phyloP scores from a whole-genome alignment of 257 asterid species.

The Misopates orontium region DNA sequence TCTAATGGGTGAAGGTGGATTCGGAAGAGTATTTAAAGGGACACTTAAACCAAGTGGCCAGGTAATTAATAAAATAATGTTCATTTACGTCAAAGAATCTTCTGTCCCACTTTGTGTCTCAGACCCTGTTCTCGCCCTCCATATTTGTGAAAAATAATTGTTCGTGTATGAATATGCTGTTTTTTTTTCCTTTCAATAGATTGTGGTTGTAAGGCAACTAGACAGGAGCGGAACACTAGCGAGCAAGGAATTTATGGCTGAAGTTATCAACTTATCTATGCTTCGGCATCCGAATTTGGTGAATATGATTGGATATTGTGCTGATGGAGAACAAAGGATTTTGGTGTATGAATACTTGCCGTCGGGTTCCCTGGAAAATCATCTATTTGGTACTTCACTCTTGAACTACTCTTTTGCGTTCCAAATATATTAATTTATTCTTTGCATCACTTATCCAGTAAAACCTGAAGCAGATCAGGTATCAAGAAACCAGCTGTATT shows the following conservation, averaged over 20 bases:
- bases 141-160: too few relatives aligned
- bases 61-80: constrained; percentile 38
- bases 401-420: too few relatives aligned
- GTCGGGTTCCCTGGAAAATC: constrained; percentile 36
- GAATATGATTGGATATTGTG: constrained; percentile 71
- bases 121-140: too few relatives aligned
- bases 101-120: too few relatives aligned
- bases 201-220: constrained; percentile 79
- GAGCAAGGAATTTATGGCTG: constrained; percentile 71
- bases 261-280: constrained; percentile 58
- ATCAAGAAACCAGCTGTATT: too few relatives aligned
- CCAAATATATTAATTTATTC: too few relatives aligned
- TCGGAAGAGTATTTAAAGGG: constrained; percentile 75
- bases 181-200: constrained; percentile 27
- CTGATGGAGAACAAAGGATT: constrained; percentile 66
- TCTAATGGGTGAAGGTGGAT: constrained; percentile 75
- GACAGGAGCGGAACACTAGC: constrained; percentile 80
- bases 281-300: constrained; percentile 75
- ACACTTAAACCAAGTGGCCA: constrained; percentile 59
- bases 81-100: too few relatives aligned
- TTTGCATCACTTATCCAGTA: not conserved
- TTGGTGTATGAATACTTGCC: constrained; percentile 53
- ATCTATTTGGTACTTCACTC: constrained; percentile 38
- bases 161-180: not conserved
- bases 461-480: too few relatives aligned